Evolutionary conservation across 768 basidiomycete genomes (phyloP).

Genomic region (Rhodotorula babjevae): DNA sequence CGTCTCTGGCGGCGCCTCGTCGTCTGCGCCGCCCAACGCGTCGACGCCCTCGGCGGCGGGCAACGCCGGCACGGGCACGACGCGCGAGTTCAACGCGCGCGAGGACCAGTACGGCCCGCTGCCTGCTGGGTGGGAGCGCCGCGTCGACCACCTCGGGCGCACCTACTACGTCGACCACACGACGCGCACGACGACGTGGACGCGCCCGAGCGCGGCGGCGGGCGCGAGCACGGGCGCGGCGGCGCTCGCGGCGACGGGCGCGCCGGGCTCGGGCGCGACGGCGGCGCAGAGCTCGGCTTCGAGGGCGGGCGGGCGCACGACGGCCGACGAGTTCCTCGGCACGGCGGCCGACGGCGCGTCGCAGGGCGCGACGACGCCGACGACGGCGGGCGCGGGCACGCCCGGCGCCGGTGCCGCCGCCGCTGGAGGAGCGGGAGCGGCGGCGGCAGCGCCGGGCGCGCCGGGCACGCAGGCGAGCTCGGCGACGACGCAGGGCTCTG

Average conservation of each 20-base stretch:
- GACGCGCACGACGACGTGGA: conserved; percentile 96
- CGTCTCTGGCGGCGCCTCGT: conserved; percentile 4
- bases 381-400: conserved; percentile 37
- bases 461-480: conserved; percentile 41
- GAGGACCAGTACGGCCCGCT: conserved; percentile 90
- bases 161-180: conserved; percentile 99
- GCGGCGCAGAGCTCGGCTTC: conserved; percentile 1
- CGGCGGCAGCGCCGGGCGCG: conserved; percentile 14
- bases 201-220: conserved; percentile 75
- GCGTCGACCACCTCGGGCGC: conserved; percentile 89
- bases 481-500: conserved; percentile 67
- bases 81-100: conserved; percentile 82
- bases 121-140: conserved; percentile 90
- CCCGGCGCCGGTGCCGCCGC: conserved; percentile 33
- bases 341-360: conserved; percentile 46
- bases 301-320: conserved; percentile 53
- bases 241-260: conserved; percentile 51
- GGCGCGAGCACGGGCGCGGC: conserved; percentile 63
- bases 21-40: conserved; percentile 22
- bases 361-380: conserved; percentile 21
- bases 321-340: conserved; percentile 44
- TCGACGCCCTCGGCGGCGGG: conserved; percentile 30
- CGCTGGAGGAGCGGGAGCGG: not conserved
- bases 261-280: not conserved
- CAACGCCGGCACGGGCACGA: conserved; percentile 19